Base-by-base conservation (phyloP, 2,329 filamentous ascomycete species). In the Dryadomyces sulphureus region DNA sequence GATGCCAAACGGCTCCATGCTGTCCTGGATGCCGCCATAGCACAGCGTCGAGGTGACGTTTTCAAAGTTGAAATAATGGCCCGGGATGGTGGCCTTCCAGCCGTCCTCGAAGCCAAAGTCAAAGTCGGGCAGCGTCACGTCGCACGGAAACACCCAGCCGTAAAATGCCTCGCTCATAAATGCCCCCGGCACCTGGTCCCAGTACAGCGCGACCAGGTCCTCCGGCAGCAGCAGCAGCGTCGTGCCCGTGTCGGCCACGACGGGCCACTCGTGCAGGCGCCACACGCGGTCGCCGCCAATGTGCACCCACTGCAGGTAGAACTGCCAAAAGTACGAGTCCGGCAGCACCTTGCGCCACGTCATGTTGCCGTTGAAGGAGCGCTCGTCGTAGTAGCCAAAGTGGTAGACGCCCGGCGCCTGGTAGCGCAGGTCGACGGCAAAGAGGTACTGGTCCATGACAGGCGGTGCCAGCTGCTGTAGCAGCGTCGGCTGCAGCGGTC, bases 1-100 rank as follows among this genome's bases (percentile, higher is more conserved):
- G 56, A 93, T 86, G 47, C 71, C 76, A 51, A 80, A 69, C 21
- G 56, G 57, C 16, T 61, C 61, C 38, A 67, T 61, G 25, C 61
- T 62, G 30, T 64, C 69, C 67, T 92, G 86, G 51, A 93, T 73
- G 42, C 84, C 86, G 46, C 85, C 85, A 60, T 76, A 89, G 69
- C 86, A 92, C 47, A 69, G 67, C 16, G 68, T 62, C 12, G 68
- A 32, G 21, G 70, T 62, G 1, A 74, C 66, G 54, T 76, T 72
- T 65, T 42, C 69, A 43, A 58, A 62, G 38, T 61, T 60, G 21
- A 79, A 62, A 48, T 67, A 65, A 21, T 60, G 53, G 7, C 74
- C 73, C 1, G 71, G 67, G 9, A 80, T 64, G 17, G 62, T 70
- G 32, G 66, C 69, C 41, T 60, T 65, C 50, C 65, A 60, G 46